phyloP scores from a whole-genome alignment of 441 rosid species.

The Populus hybrid region DNA sequence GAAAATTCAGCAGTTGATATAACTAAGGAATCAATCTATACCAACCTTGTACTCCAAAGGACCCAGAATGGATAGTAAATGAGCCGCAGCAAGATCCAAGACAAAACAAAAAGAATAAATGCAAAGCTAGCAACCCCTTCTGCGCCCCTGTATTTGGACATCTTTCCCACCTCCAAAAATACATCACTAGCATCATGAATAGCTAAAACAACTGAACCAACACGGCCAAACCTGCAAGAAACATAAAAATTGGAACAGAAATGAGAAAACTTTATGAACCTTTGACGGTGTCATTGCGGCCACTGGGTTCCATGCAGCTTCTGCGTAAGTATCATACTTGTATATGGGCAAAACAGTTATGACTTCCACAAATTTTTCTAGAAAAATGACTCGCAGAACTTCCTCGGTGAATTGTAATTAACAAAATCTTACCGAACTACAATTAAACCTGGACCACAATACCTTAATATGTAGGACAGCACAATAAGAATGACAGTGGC shows the following conservation, averaged over 20 bases:
- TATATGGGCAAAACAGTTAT: background rate
- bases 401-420: background rate
- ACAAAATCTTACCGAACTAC: background rate
- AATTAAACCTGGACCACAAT: constrained; percentile 17
- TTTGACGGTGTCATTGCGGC: background rate
- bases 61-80: constrained; percentile 93
- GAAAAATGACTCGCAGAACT: background rate
- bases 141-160: constrained; percentile 86
- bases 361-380: background rate
- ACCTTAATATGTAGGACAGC: constrained; percentile 85
- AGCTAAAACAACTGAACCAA: constrained; percentile 84
- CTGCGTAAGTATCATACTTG: background rate
- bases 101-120: constrained; percentile 72
- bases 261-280: background rate
- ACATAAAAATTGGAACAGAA: constrained; percentile 3
- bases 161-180: constrained; percentile 92
- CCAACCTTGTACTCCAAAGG: constrained; percentile 96
- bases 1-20: constrained; percentile 7
- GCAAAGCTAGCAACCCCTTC: constrained; percentile 74
- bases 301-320: background rate
- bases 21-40: constrained; percentile 17
- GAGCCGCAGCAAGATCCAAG: constrained; percentile 87
- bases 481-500: constrained; percentile 64
- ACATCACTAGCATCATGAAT: constrained; percentile 96
- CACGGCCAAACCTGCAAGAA: constrained; percentile 71